phyloP scores from a whole-genome alignment of 768 basidiomycete genomes.

The Suillus hirtellus region DNA sequence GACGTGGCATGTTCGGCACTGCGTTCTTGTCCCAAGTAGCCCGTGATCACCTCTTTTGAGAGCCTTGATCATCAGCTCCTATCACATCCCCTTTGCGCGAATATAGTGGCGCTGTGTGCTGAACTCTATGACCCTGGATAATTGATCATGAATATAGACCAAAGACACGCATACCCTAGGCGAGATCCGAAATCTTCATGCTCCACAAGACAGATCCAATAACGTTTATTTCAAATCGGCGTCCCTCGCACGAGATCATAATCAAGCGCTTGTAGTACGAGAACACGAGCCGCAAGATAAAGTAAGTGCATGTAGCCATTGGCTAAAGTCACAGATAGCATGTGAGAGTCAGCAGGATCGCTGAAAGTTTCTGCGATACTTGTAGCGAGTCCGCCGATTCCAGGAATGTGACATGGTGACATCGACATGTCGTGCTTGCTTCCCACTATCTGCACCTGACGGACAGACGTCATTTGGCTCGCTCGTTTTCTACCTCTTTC shows the following conservation, averaged over 20 bases:
- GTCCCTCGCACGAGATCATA: background rate
- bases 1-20: constrained; percentile 1
- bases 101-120: background rate
- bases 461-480: background rate
- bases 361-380: background rate
- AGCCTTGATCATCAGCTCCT: background rate
- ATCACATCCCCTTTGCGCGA: background rate
- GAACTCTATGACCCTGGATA: background rate
- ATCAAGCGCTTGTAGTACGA: constrained; percentile 1
- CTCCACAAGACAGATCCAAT: background rate
- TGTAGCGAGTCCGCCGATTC: background rate
- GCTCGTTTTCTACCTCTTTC: background rate
- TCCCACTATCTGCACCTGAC: background rate
- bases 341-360: constrained; percentile 1
- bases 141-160: background rate
- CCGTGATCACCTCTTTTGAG: background rate
- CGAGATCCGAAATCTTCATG: constrained; percentile 3
- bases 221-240: background rate
- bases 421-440: background rate
- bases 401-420: background rate
- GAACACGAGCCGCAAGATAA: background rate
- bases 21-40: background rate
- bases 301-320: background rate
- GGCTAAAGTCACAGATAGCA: background rate
- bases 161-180: background rate